phyloP scores from a whole-genome alignment of 2,329 filamentous ascomycete genomes.

The Colletotrichum liriopes region DNA sequence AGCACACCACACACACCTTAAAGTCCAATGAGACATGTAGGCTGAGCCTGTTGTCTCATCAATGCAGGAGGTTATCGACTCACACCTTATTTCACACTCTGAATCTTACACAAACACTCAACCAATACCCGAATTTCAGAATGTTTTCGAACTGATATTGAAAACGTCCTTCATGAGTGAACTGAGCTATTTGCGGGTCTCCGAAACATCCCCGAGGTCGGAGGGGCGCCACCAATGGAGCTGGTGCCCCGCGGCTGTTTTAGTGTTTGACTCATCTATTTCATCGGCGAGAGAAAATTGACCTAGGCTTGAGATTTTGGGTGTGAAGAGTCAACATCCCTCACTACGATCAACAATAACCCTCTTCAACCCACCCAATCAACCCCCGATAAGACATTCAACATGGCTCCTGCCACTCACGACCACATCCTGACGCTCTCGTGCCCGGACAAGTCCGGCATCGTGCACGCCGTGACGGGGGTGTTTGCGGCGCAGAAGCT shows the following conservation, averaged over 20 bases:
- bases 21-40: not conserved
- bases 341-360: constrained; percentile 5
- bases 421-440: constrained; percentile 83
- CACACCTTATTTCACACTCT: not conserved
- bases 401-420: constrained; percentile 38
- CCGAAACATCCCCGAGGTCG: constrained; percentile 41
- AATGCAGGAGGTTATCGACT: not conserved
- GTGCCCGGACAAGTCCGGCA: constrained; percentile 87
- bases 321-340: constrained; percentile 6
- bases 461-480: constrained; percentile 87
- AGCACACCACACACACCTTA: constrained; percentile 41
- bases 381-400: constrained; percentile 26
- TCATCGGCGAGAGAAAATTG: constrained; percentile 27
- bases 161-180: not conserved
- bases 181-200: constrained; percentile 37
- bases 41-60: not conserved
- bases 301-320: constrained; percentile 4
- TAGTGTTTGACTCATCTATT: constrained; percentile 41
- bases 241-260: constrained; percentile 36
- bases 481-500: constrained; percentile 81
- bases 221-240: constrained; percentile 26
- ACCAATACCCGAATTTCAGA: not conserved
- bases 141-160: not conserved
- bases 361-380: constrained; percentile 3
- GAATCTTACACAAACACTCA: not conserved